Conservation (phyloP, 305 asterid genomes). For the Fraxinus platypoda region DNA sequence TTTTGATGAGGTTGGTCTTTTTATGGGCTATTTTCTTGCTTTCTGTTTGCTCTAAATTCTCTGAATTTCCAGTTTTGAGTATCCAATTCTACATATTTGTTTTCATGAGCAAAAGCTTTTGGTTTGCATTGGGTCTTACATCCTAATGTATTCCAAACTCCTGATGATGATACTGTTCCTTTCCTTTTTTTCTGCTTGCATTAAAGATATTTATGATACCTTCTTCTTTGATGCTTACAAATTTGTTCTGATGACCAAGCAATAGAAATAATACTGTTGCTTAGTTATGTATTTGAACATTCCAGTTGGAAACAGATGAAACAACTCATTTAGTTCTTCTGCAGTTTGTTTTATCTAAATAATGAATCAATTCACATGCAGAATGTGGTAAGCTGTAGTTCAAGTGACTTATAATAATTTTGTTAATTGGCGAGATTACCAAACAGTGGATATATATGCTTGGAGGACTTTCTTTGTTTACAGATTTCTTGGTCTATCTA, state of each 20-base stretch:
- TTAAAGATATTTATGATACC: background rate
- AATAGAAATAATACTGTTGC: background rate
- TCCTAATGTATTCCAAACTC: background rate
- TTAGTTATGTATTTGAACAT: background rate
- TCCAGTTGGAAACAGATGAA: background rate
- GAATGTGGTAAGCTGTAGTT: background rate
- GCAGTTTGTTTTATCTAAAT: background rate
- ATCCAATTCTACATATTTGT: background rate
- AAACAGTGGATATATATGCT: background rate
- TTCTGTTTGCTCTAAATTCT: background rate
- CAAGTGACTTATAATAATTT: background rate
- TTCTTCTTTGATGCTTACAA: background rate
- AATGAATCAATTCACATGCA: background rate
- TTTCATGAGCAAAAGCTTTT: slow-evolving; percentile 1
- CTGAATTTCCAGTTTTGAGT: slow-evolving; percentile 5
- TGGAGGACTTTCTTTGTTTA: background rate
- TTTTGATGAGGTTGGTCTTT: slow-evolving; percentile 70
- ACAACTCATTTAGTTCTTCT: background rate
- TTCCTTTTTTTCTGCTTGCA: background rate
- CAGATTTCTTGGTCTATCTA: slow-evolving; percentile 6
- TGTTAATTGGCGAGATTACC: background rate
- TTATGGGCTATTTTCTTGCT: background rate
- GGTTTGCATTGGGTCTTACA: background rate
- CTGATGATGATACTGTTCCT: background rate
- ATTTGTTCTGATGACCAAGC: background rate